Base-by-base conservation (phyloP, 345 rosid genomes). In the Acer negundo region DNA sequence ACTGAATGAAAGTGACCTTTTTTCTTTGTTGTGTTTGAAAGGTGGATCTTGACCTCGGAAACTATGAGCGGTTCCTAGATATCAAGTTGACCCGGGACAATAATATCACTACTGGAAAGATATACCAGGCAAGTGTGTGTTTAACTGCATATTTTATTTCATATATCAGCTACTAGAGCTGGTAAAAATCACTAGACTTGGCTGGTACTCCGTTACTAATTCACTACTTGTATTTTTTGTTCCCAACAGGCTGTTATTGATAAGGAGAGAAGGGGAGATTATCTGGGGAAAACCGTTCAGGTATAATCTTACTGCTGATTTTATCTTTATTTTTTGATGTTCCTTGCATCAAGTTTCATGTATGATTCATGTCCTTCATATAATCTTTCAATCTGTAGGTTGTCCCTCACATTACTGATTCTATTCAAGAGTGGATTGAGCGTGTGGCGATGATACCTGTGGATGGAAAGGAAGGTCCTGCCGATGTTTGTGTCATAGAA, bases 11-110 rank as follows among this genome's bases (percentile, higher is more conserved):
- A 20, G 26, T 61, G 42, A 46, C 8, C 4, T 58, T 77, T 70
- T 22, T 69, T 1, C 51, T 19, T 42, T 10, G 72, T 62, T 76
- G 53, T 28, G 13, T 59, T 76, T 67, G 66, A 82, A 82, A 97
- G 99, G 99, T 93, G 87, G 99, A 97, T 84, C 88, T 97, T 80
- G 99, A 97, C 88, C 98, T 97, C 62, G 99, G 99, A 38, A 97
- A 97, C 86, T 97, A 97, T 24, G 99, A 97, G 87, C 91, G 99
- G 65, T 97, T 97, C 74, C 84, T 97, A 78, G 92, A 93, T 67
- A 82, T 94, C 63, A 91, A 89, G 85, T 82, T 97, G 80, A 97
- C 98, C 47, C 78, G 97, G 5, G 96, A 94, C 69, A 90, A 97
- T 78, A 97, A 97, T 82, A 90, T 97, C 68, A 97, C 99, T 5